Conservation (phyloP, 495 filamentous ascomycete species). For the Daldinia bambusicola region DNA sequence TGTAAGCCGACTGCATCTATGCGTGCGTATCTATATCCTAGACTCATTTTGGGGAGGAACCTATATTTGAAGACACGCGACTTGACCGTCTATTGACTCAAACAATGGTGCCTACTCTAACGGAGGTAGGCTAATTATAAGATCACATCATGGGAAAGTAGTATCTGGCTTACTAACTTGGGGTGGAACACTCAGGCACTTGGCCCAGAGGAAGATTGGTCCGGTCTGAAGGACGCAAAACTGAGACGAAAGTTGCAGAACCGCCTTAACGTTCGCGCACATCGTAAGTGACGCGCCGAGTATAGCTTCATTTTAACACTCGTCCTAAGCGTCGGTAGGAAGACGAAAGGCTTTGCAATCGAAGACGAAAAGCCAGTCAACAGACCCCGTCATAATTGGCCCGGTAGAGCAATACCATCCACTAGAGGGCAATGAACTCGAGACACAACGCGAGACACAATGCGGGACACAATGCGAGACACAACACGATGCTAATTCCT, state of each 20-base stretch:
- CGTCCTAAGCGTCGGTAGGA: conserved; percentile 21
- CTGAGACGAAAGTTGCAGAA: conserved; percentile 48
- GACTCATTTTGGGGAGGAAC: not conserved
- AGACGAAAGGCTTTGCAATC: conserved; percentile 26
- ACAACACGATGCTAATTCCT: not conserved
- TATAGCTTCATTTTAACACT: not conserved
- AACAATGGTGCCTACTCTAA: conserved; percentile 20
- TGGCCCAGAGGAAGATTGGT: conserved; percentile 48
- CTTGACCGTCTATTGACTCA: not conserved
- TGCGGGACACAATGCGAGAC: too few species aligned
- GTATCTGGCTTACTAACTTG: conserved; percentile 1
- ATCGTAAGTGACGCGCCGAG: conserved; percentile 33
- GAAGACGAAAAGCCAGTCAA: not conserved
- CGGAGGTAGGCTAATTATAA: conserved; percentile 22
- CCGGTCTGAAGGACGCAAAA: conserved; percentile 41
- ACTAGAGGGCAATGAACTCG: not conserved
- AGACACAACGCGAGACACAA: not conserved
- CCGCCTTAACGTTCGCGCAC: conserved; percentile 45
- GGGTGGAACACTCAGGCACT: conserved; percentile 26
- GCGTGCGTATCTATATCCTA: not conserved
- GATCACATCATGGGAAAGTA: not conserved
- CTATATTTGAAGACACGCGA: too few species aligned
- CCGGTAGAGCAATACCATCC: not conserved
- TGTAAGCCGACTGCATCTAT: not conserved
- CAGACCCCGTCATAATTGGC: too few species aligned